These are phyloP conservation scores for Candida corydali DNA, from an alignment of 805 yeast species.

Conservation along the genomic window DNA sequence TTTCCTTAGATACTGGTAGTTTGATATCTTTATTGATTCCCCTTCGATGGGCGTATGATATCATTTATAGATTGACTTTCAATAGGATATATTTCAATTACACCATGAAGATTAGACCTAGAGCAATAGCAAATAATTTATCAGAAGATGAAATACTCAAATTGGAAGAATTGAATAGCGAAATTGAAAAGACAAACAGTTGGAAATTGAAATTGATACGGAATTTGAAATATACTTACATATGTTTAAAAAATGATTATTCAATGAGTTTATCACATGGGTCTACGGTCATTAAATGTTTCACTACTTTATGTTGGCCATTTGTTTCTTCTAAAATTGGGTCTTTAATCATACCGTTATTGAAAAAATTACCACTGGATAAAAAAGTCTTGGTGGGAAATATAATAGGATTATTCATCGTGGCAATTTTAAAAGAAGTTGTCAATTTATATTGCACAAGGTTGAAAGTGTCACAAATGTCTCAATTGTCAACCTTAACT, in stretches of 20 bases:
- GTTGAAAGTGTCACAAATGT: conserved; percentile 26
- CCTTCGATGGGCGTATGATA: conserved; percentile 32
- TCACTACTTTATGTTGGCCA: conserved; percentile 40
- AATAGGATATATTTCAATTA: conserved; percentile 30
- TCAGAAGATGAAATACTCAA: conserved; percentile 16
- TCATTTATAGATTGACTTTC: conserved; percentile 26
- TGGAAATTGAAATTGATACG: conserved; percentile 11
- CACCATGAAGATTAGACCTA: conserved; percentile 23
- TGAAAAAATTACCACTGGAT: conserved; percentile 8
- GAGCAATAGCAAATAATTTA: conserved; percentile 30
- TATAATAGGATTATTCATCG: conserved; percentile 26
- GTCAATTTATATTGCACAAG: conserved; percentile 25
- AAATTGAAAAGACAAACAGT: background rate
- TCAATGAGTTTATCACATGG: conserved; percentile 19
- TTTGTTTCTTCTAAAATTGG: conserved; percentile 33
- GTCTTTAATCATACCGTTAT: conserved; percentile 14
- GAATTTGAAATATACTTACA: conserved; percentile 22
- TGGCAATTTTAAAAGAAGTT: conserved; percentile 32
- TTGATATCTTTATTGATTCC: conserved; percentile 34
- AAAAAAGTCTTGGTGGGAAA: conserved; percentile 26
- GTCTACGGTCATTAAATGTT: conserved; percentile 21
- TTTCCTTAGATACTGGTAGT: conserved; percentile 24
- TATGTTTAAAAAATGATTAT: conserved; percentile 33
- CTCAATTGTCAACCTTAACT: conserved; percentile 21
- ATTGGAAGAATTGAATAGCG: conserved; percentile 18